Base-by-base conservation (phyloP, 2,329 filamentous ascomycete species). In the Nigrograna mackinnonii region DNA sequence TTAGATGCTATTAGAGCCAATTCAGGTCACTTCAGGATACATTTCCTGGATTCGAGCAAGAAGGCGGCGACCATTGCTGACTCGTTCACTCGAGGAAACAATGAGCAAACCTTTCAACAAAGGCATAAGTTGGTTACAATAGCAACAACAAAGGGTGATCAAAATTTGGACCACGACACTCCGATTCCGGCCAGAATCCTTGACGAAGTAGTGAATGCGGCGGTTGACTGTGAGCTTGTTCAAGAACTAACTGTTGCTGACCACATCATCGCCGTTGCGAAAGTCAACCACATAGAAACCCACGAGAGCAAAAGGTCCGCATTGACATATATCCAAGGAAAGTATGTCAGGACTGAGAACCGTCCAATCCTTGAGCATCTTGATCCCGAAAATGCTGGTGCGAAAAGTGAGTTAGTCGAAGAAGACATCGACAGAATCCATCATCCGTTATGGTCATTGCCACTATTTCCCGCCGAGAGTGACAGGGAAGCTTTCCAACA, bases 1-100 rank as follows among this genome's bases (percentile, higher is more conserved):
- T 72, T 80, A 35, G 69, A 75, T 39, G 79, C 79, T 5, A 77
- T 85, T 16, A 75, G 73, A 1, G 54, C 53, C 3, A 58, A 65
- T 4, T 55, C 67, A 0, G 56, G 58, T 7, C 49, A 35, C 14
- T 78, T 85, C 47, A 69, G 72, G 5, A 71, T 81, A 1, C 76
- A 82, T 52, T 61, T 83, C n/a, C 68, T 82, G 2, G 43, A 47
- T 4, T 57, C 61, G 18, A 48, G 55, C 2, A 20, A 43, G 3
- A 30, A 44, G 20, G 68, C 67, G 4, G 67, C 65, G 6, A 45
- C 35, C 5, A 43, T 66, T 4, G 60, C 60, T 2, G 55, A 64
- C 22, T 39, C 47, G 6, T 69, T 70, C 41, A 58, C 58, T 18
- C 47, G 40, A 4, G 57, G 64, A 5, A 66, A 68, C 40, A 50